Conservation (phyloP, 768 basidiomycete species). For the Panaeolus papilionaceus region DNA sequence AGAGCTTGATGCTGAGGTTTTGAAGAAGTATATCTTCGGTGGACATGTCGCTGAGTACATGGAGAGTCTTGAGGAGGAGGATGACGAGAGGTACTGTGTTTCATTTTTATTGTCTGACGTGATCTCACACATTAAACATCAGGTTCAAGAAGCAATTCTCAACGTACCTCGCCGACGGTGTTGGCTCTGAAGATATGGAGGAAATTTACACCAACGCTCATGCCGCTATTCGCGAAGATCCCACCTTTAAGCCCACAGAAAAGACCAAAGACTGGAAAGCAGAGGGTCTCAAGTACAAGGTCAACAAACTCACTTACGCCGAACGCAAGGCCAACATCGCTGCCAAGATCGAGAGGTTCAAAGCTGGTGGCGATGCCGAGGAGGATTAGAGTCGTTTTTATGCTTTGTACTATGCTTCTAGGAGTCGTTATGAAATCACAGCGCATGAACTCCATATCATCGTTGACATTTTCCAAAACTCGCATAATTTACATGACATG, state of each 20-base stretch:
- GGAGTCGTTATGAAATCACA: slow-evolving; percentile 16
- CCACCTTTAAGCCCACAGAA: slow-evolving; percentile 86
- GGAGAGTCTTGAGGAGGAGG: slow-evolving; percentile 99
- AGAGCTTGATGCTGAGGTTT: slow-evolving; percentile 89
- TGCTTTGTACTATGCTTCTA: slow-evolving; percentile 22
- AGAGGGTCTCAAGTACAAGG: slow-evolving; percentile 77
- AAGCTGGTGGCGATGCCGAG: slow-evolving; percentile 64
- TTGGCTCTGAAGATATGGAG: slow-evolving; percentile 97
- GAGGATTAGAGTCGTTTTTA: slow-evolving; percentile 60
- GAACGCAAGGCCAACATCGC: slow-evolving; percentile 84
- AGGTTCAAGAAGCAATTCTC: slow-evolving; percentile 99
- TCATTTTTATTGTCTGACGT: background rate
- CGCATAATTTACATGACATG: slow-evolving; percentile 8
- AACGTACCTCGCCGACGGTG: slow-evolving; percentile 91
- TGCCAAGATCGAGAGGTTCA: slow-evolving; percentile 90
- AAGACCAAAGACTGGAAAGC: slow-evolving; percentile 93
- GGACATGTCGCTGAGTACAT: slow-evolving; percentile 99
- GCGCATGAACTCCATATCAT: background rate
- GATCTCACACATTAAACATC: background rate
- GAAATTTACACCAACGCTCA: slow-evolving; percentile 94
- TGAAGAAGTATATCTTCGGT: slow-evolving; percentile 98
- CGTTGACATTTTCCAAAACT: background rate
- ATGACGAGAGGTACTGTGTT: slow-evolving; percentile 81
- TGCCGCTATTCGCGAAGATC: slow-evolving; percentile 95
- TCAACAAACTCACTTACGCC: slow-evolving; percentile 70